Evolutionary conservation across 139 green algal genomes (phyloP).

Genomic region (Closterium sp.): DNA sequence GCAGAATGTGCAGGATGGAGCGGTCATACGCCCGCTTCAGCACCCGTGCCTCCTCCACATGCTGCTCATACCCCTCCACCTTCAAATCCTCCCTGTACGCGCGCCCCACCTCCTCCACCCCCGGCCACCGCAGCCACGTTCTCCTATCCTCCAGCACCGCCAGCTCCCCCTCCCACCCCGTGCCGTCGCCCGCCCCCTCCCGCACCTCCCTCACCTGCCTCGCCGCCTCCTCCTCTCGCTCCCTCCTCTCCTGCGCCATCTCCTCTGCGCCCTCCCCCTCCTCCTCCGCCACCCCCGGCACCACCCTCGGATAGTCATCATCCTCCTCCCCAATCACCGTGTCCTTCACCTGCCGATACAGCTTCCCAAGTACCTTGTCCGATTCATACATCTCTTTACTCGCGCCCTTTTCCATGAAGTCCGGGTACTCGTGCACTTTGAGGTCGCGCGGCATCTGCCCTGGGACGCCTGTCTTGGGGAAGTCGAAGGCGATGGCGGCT

Average conservation of each 20-base stretch:
- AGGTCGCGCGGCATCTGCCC: slow-evolving; percentile 18
- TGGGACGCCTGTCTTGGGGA: slow-evolving; percentile 38
- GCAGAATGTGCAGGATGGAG: neutral
- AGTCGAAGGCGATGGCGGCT: slow-evolving; percentile 27
- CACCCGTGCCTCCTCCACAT: neutral
- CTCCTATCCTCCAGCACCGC: neutral
- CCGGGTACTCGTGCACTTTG: slow-evolving; percentile 16
- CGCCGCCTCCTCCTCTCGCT: neutral
- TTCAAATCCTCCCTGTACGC: neutral
- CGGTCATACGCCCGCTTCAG: neutral
- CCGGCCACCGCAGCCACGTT: neutral
- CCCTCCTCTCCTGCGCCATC: neutral
- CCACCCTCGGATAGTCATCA: neutral
- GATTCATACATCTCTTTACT: slow-evolving; percentile 27
- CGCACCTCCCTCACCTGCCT: neutral
- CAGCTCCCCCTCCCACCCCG: neutral
- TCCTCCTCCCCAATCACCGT: neutral
- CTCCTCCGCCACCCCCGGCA: neutral
- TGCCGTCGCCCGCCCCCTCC: neutral
- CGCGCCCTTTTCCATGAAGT: slow-evolving; percentile 54
- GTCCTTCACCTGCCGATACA: slow-evolving; percentile 24
- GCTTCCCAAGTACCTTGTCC: slow-evolving; percentile 25
- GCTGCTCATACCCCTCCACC: neutral
- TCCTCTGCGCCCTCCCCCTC: neutral
- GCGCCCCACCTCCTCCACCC: neutral